phyloP scores from a whole-genome alignment of 805 yeast genomes.

The baker's yeast (Saccharomyces cerevisiae) region DNA sequence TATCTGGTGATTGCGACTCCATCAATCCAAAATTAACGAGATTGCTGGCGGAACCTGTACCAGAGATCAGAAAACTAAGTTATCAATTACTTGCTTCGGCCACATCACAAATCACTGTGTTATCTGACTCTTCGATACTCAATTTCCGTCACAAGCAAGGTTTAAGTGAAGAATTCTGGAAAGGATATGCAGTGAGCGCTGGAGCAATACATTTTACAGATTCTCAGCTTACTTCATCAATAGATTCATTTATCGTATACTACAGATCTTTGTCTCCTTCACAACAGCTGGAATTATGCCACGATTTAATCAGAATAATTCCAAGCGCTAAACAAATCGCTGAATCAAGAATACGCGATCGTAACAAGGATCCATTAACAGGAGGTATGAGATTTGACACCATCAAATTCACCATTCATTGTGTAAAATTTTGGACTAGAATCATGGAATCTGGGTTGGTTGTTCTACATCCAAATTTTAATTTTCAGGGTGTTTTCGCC shows the following conservation, averaged over 20 bases:
- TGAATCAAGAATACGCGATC: conserved; percentile 2
- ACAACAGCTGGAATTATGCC: conserved; percentile 10
- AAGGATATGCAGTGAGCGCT: conserved; percentile 44
- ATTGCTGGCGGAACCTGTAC: conserved; percentile 57
- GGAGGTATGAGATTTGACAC: conserved; percentile 11
- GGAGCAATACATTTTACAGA: conserved; percentile 52
- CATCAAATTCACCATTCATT: conserved; percentile 11
- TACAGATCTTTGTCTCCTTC: conserved; percentile 15
- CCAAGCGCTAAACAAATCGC: conserved; percentile 13
- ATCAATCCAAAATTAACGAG: conserved; percentile 39
- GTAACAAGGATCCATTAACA: background rate
- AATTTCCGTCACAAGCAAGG: conserved; percentile 7
- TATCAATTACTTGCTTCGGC: conserved; percentile 1
- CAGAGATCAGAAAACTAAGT: conserved; percentile 30
- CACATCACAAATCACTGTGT: background rate
- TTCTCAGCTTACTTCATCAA: conserved; percentile 35
- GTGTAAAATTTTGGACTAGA: conserved; percentile 20
- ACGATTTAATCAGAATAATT: conserved; percentile 15
- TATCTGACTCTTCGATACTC: conserved; percentile 1
- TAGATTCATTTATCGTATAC: conserved; percentile 32
- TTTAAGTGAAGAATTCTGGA: conserved; percentile 39
- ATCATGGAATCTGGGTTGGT: conserved; percentile 17
- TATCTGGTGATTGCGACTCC: background rate
- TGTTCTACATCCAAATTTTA: conserved; percentile 8
- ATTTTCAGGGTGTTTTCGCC: conserved; percentile 19